These are phyloP conservation scores for Dendrocalamus sinicus DNA, from an alignment of 176 grass and related monocot species.

Conservation along the genomic window DNA sequence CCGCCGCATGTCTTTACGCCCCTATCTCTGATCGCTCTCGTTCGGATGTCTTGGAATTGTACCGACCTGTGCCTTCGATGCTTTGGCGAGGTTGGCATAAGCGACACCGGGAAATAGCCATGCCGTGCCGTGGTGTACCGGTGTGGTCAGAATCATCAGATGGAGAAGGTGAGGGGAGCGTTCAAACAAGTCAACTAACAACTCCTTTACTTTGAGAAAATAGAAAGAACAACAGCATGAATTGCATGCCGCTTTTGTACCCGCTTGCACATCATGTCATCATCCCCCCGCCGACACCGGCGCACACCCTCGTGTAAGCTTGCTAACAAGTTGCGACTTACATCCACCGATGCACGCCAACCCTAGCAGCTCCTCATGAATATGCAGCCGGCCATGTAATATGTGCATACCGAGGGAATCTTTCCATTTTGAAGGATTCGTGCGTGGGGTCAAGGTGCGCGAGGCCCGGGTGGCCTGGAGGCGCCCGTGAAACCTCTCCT, in stretches of 20 bases:
- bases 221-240: not conserved
- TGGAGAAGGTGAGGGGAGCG: not conserved
- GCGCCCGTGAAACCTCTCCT: not conserved
- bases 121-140: not conserved
- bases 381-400: not conserved
- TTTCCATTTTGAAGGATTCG: not conserved
- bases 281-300: not conserved
- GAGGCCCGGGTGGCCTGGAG: not conserved
- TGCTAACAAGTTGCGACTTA: not conserved
- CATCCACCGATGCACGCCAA: no score
- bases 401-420: not conserved
- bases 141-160: not conserved
- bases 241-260: no score
- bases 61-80: not conserved
- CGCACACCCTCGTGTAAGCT: not conserved
- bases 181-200: slow-evolving; percentile 7
- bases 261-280: no score
- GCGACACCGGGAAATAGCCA: slow-evolving; percentile 43
- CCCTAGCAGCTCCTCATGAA: no score
- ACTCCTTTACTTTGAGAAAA: not conserved
- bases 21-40: not conserved
- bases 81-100: not conserved
- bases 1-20: not conserved
- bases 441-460: not conserved
- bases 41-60: not conserved